Evolutionary conservation across 345 rosid species (phyloP).

Genomic region (Eucalyptus decipiens): DNA sequence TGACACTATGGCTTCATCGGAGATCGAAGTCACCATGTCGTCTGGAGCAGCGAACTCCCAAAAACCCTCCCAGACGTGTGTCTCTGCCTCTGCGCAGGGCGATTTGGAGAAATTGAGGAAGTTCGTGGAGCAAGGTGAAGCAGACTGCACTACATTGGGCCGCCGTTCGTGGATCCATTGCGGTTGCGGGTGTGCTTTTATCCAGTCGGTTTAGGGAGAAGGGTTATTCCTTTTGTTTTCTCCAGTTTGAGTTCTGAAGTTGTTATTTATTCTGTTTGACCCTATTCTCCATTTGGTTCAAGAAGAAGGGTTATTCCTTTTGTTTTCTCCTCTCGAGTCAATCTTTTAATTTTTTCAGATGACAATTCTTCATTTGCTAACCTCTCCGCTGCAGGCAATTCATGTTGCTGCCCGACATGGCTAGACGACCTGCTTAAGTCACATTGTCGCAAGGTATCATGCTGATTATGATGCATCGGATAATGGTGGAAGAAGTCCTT

Average conservation of each 20-base stretch:
- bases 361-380: neutral
- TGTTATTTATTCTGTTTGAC: no score
- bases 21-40: no score
- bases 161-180: slow-evolving; percentile 64
- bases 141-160: slow-evolving; percentile 94
- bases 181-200: slow-evolving; percentile 54
- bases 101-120: no score
- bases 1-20: neutral
- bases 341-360: neutral
- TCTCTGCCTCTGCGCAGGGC: no score
- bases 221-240: no score
- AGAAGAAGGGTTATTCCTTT: neutral
- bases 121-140: neutral
- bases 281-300: neutral
- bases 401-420: slow-evolving; percentile 95
- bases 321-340: neutral
- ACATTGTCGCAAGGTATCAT: slow-evolving; percentile 43
- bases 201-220: no score
- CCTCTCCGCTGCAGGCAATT: slow-evolving; percentile 37
- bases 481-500: slow-evolving; percentile 80
- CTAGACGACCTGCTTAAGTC: slow-evolving; percentile 75
- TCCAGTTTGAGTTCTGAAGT: no score
- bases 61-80: no score
- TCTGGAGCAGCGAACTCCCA: no score
- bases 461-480: slow-evolving; percentile 74